Base-by-base conservation (phyloP, 352 stramenopile species). In the Phytophthora hibernalis region DNA sequence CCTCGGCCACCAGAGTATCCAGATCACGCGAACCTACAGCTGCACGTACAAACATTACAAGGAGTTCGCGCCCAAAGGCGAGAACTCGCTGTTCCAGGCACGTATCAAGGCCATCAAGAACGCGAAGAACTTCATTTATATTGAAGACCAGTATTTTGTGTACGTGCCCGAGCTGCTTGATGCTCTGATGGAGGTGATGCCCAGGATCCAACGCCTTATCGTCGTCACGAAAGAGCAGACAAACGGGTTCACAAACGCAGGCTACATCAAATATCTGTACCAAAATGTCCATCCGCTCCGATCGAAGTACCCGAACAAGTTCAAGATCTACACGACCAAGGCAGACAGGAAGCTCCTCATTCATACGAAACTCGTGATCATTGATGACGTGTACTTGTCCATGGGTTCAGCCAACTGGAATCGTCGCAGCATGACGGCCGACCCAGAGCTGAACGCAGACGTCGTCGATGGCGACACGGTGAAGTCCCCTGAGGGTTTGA, bases 21-120 rank as follows among this genome's bases (percentile, higher is more conserved):
- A 71, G 57, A 62, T 89, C 43, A 69, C 81, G 5, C 66, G 78
- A 26, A 89, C 80, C 1, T 89, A 82, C 68, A 88, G 79, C 63
- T 88, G 77, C 42, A 63, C 75, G 50, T 79, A 77, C 62, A 37
- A 66, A 54, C 61, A 69, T 28, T 88, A 87, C 60, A 69, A 82
- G n/a, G 60, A 55, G 18, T 84, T 90, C 28, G 81, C 81, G 0
- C 81, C 81, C 0, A 52, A 65, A 5, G 79, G 81, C 12, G 81
- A 90, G 38, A 57, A 61, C 13, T 80, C 26, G 26, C 26, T 31
- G 16, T 70, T 89, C 15, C 74, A 77, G 0, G 61, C 77, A 33
- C 54, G 85, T 15, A 45, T 83, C 1, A 68, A 75, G 15, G 74
- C 71, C 12, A 67, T 89, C 26, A 60, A 86, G n/a, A 74, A 77